Conservation (phyloP, 805 yeast species). For the Candida koratica region DNA sequence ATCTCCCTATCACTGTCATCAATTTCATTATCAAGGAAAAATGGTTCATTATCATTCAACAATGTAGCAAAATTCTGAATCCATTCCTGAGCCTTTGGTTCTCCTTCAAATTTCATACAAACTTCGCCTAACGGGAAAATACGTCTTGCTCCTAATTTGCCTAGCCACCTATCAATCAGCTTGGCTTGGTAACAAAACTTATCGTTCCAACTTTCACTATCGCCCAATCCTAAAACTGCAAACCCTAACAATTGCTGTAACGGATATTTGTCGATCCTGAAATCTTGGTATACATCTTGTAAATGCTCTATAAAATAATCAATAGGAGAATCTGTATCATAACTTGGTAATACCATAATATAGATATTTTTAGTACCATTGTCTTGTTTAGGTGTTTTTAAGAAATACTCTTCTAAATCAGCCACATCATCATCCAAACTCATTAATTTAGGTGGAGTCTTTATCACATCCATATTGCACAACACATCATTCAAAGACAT, state of each 20-base stretch:
- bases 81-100: constrained; percentile 63
- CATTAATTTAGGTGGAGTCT: constrained; percentile 48
- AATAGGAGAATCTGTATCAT: constrained; percentile 88
- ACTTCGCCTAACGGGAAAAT: constrained; percentile 79
- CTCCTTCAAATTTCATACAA: constrained; percentile 72
- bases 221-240: constrained; percentile 85
- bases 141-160: constrained; percentile 82
- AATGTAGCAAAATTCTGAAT: constrained; percentile 53
- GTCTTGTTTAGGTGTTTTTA: constrained; percentile 50
- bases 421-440: constrained; percentile 77
- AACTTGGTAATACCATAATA: constrained; percentile 77
- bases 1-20: constrained; percentile 49
- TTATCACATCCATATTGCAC: constrained; percentile 19
- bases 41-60: constrained; percentile 68
- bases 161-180: constrained; percentile 67
- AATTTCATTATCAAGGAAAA: constrained; percentile 53
- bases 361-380: constrained; percentile 47
- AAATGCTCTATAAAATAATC: constrained; percentile 81
- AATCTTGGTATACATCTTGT: constrained; percentile 77
- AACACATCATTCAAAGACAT: constrained; percentile 42
- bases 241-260: constrained; percentile 67
- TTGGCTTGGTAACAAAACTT: constrained; percentile 85
- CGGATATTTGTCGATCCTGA: constrained; percentile 81
- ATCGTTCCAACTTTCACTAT: constrained; percentile 71
- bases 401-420: constrained; percentile 79